Evolutionary conservation across 2,329 filamentous ascomycete genomes (phyloP), one percentile per base, ranked within the genome.

Genomic region (Thelonectria blattea): DNA sequence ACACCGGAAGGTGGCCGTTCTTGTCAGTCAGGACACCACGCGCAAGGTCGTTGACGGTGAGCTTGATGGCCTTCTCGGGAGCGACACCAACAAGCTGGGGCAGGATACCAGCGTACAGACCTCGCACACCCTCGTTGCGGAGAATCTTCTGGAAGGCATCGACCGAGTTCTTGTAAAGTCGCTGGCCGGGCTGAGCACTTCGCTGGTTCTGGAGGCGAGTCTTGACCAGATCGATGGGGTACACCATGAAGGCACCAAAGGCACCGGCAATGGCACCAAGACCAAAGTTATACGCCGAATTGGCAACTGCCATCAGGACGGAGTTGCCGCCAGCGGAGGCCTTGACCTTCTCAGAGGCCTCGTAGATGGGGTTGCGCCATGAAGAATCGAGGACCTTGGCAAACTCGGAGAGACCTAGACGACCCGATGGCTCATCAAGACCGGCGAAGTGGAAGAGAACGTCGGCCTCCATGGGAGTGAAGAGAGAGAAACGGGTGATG

Each of bases 21-120:
- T 93, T 87, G 71, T 92, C 88, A 3, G 89, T 91, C 72, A 93
- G 89, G 66, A 85, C 83, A 9, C 85, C 84, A 72, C 95, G 89
- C 20, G 96, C 92, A 56, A 99, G 79, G 74, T 99, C 95, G 78
- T 99, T 99, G 72, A 99, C 93, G 0, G 95, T 99, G 65, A 99
- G 87, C 82, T 99, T 99, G 81, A 99, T 99, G 69, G 95, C 95
- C 83, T 99, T 99, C 77, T 99, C 95, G 2, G 95, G 95, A n/a
- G 95, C 95, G 47, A 99, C 95, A 76, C 95, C 95, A 64, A 99
- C 92, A 47, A 99, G 85, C 81, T 99, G 95, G 11, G 95, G 95
- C 53, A 97, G 77, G 18, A 99, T 92, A 74, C 95, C 95, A 51
- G 94, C 96, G 81, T 99, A 99, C 51, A 99, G 79, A 20, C 95